These are phyloP conservation scores for Hericium alpestre DNA, from an alignment of 768 basidiomycete genomes.

Conservation along the genomic window DNA sequence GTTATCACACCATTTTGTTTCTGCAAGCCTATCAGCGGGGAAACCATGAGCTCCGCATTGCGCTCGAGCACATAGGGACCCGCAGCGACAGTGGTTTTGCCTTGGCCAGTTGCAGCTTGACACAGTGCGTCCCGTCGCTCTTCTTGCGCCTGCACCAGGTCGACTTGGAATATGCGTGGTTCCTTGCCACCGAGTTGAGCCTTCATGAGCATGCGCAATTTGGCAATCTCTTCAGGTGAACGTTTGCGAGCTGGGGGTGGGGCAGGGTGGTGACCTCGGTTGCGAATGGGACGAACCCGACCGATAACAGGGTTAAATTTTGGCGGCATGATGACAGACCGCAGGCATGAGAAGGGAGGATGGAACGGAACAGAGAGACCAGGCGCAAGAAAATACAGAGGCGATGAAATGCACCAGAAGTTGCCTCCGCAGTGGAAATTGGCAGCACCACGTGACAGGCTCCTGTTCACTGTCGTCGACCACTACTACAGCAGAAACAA, in stretches of 20 bases:
- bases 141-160: slow-evolving; percentile 21
- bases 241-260: background rate
- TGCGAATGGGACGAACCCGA: background rate
- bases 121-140: slow-evolving; percentile 22
- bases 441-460: no score
- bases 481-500: no score
- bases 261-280: background rate
- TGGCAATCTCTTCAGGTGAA: slow-evolving; percentile 5
- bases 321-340: background rate
- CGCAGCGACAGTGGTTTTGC: slow-evolving; percentile 30
- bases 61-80: slow-evolving; percentile 23
- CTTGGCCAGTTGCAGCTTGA: slow-evolving; percentile 27
- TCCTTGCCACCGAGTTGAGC: slow-evolving; percentile 12
- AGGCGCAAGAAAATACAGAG: no score
- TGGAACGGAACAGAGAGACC: no score
- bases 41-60: slow-evolving; percentile 24
- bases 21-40: slow-evolving; percentile 29
- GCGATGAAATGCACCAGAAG: no score
- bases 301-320: background rate
- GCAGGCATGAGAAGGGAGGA: no score
- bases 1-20: slow-evolving; percentile 24
- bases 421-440: no score
- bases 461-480: no score
- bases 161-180: slow-evolving; percentile 20
- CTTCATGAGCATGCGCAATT: slow-evolving; percentile 9